Conservation (phyloP, 345 rosid species). For the Salix exigua region DNA sequence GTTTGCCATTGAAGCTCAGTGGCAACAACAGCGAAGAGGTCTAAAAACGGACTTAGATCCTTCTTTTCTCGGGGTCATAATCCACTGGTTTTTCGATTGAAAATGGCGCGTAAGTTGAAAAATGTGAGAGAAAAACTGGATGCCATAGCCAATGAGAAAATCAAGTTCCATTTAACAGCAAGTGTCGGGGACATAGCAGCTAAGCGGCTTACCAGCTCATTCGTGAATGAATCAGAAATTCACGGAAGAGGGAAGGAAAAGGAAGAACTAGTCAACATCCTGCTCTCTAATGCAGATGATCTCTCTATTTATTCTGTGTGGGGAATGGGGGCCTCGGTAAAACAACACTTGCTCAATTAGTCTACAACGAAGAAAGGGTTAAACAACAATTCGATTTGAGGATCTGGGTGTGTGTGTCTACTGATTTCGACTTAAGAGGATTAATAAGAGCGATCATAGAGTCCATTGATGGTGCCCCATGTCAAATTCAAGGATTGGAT, state of each 20-base stretch:
- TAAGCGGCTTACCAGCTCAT: background rate
- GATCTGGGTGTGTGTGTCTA: constrained; percentile 8
- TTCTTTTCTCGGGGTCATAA: background rate
- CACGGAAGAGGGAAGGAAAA: background rate
- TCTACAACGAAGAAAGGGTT: background rate
- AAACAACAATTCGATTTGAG: background rate
- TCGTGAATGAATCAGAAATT: background rate
- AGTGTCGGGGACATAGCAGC: too few species aligned
- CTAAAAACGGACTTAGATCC: background rate
- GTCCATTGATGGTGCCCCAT: background rate
- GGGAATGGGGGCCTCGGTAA: background rate
- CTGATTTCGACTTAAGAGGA: background rate
- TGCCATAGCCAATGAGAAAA: background rate
- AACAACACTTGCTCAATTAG: background rate
- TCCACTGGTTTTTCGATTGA: background rate
- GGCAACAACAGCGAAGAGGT: background rate
- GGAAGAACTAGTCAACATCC: background rate
- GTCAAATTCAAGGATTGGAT: background rate
- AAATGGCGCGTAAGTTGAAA: background rate
- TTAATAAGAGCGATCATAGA: constrained; percentile 3
- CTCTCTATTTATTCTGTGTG: constrained; percentile 1
- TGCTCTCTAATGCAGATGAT: background rate
- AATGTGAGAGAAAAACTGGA: background rate
- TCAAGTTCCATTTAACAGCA: background rate
- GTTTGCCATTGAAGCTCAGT: background rate